phyloP scores from a whole-genome alignment of 1,139 yeast species.

The Zygoascus sp. region DNA sequence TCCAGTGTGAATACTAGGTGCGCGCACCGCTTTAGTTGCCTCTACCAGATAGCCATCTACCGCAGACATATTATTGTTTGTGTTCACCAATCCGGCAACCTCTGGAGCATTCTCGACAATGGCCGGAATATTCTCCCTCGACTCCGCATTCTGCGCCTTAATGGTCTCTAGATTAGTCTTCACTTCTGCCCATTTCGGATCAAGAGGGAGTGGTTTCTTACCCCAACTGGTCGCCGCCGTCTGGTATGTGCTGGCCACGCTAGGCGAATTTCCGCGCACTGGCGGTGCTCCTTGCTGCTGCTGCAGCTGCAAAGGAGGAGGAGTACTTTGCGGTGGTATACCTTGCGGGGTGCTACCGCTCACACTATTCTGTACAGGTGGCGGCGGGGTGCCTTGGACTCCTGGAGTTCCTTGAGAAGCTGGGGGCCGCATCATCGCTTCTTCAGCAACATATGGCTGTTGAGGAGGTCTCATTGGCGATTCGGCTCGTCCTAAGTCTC shows the following conservation, averaged over 20 bases:
- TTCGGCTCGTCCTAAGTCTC: not conserved
- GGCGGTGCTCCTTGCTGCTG: too few species aligned
- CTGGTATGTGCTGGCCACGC: not conserved
- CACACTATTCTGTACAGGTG: not conserved
- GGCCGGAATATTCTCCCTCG: slow-evolving; percentile 16
- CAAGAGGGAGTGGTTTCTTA: slow-evolving; percentile 20
- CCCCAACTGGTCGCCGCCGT: slow-evolving; percentile 6
- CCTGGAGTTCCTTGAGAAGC: not conserved
- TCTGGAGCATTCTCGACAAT: slow-evolving; percentile 13
- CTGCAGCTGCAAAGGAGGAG: too few species aligned
- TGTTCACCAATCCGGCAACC: slow-evolving; percentile 2
- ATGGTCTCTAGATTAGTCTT: slow-evolving; percentile 23
- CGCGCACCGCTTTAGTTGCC: slow-evolving; percentile 22
- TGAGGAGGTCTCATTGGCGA: slow-evolving; percentile 4
- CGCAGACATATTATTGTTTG: slow-evolving; percentile 13
- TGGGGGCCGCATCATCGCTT: slow-evolving; percentile 2
- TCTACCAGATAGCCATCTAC: slow-evolving; percentile 26
- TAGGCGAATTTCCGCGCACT: not conserved
- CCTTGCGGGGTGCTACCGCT: not conserved
- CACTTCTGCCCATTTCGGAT: slow-evolving; percentile 26
- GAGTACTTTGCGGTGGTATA: not conserved
- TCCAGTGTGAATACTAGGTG: slow-evolving; percentile 28
- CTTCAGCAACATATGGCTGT: slow-evolving; percentile 6
- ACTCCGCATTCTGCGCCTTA: slow-evolving; percentile 17
- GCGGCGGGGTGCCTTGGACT: not conserved